phyloP scores from a whole-genome alignment of 768 basidiomycete species.

The Dacryopinax spathularia region DNA sequence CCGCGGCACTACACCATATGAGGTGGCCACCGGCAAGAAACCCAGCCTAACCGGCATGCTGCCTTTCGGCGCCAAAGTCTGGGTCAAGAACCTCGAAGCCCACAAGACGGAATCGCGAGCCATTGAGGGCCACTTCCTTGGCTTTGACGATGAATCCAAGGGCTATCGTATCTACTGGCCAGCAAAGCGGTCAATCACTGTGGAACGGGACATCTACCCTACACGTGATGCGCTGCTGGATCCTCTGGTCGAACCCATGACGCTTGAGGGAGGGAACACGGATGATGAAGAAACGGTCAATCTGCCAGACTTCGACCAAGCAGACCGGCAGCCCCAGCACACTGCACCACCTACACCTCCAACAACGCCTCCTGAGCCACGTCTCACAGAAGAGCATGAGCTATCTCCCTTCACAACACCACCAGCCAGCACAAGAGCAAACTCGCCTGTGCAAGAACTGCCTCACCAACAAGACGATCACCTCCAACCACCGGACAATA shows the following conservation, averaged over 20 bases:
- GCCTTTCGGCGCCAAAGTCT: constrained; percentile 5
- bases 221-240: too few species aligned
- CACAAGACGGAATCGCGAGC: constrained; percentile 4
- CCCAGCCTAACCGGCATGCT: constrained; percentile 4
- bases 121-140: not conserved
- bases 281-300: too few species aligned
- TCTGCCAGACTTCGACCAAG: not conserved
- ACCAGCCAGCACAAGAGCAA: too few species aligned
- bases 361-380: too few species aligned
- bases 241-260: too few species aligned
- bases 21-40: not conserved
- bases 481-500: too few species aligned
- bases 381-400: too few species aligned
- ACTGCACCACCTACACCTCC: too few species aligned
- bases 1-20: constrained; percentile 1
- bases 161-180: not conserved
- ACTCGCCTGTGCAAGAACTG: too few species aligned
- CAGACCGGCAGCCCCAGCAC: not conserved
- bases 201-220: not conserved
- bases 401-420: too few species aligned
- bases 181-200: not conserved
- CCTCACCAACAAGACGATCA: too few species aligned
- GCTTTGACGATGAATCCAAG: constrained; percentile 4
- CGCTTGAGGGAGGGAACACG: too few species aligned
- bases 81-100: not conserved